Conservation (phyloP, 306 rosid species). For the Ziziphus jujuba region DNA sequence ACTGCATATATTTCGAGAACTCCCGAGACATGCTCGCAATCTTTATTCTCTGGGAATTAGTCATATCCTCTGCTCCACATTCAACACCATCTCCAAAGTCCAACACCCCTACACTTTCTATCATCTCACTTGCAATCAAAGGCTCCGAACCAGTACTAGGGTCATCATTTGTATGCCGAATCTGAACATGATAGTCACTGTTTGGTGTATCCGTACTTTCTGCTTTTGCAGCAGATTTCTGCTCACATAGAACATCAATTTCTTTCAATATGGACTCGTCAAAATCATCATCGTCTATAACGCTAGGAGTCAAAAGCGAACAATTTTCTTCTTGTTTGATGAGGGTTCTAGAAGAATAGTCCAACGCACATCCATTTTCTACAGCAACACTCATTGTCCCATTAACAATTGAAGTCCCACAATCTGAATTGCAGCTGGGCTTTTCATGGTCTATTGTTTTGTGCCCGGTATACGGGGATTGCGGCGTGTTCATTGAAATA, state of each 20-base stretch:
- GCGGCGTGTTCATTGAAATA: conserved; percentile 37
- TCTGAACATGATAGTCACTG: conserved; percentile 7
- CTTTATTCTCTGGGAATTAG: conserved; percentile 11
- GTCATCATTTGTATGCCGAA: conserved; percentile 21
- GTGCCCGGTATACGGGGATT: conserved; percentile 5
- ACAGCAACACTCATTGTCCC: conserved; percentile 1
- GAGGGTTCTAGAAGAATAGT: conserved; percentile 51
- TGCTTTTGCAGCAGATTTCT: conserved; percentile 45
- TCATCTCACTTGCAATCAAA: conserved; percentile 12
- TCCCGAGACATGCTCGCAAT: conserved; percentile 68
- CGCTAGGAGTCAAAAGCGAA: conserved; percentile 24
- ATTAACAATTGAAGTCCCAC: not conserved
- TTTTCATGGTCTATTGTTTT: conserved; percentile 17
- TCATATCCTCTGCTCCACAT: conserved; percentile 25
- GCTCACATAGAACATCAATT: conserved; percentile 63
- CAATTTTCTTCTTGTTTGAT: conserved; percentile 33
- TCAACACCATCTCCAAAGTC: conserved; percentile 28
- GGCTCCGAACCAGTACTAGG: conserved; percentile 16
- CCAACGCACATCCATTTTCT: conserved; percentile 17
- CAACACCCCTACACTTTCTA: conserved; percentile 31
- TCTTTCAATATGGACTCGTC: conserved; percentile 65
- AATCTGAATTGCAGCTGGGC: not conserved
- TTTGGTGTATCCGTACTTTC: conserved; percentile 19
- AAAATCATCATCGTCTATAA: conserved; percentile 58
- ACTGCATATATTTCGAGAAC: conserved; percentile 55